phyloP scores from a whole-genome alignment of 2,329 filamentous ascomycete species.

The Harringtonia aguacate region DNA sequence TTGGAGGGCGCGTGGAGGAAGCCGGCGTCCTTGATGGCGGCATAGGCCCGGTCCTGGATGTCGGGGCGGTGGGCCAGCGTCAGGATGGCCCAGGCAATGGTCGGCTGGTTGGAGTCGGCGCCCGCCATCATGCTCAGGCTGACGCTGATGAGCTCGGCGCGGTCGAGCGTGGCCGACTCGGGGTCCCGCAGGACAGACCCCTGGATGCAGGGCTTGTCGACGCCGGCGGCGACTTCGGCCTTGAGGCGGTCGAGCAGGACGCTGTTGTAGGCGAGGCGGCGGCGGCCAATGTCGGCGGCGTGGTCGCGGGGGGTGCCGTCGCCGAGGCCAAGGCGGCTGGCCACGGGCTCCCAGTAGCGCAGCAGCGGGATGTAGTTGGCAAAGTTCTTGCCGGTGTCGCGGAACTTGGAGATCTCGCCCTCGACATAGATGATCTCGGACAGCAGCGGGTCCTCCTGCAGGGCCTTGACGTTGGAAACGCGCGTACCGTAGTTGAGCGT shows the following conservation, averaged over 20 bases:
- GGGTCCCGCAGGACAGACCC: slow-evolving; percentile 11
- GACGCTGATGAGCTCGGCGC: neutral
- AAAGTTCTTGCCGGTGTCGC: slow-evolving; percentile 59
- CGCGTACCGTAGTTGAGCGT: slow-evolving; percentile 13
- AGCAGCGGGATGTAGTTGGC: slow-evolving; percentile 52
- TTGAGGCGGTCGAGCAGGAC: slow-evolving; percentile 49
- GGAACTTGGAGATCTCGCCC: slow-evolving; percentile 60
- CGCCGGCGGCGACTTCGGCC: slow-evolving; percentile 14
- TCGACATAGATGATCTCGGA: slow-evolving; percentile 4
- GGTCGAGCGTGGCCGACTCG: neutral
- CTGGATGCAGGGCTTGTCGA: slow-evolving; percentile 15
- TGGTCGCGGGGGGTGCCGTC: slow-evolving; percentile 32
- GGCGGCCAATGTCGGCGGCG: slow-evolving; percentile 35
- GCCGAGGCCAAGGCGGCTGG: slow-evolving; percentile 12
- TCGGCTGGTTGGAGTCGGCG: neutral
- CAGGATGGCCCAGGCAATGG: slow-evolving; percentile 57
- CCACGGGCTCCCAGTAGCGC: slow-evolving; percentile 34
- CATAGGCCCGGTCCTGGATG: no score
- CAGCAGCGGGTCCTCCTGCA: slow-evolving; percentile 8
- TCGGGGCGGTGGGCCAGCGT: slow-evolving; percentile 51
- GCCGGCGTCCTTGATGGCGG: neutral
- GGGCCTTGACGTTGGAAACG: slow-evolving; percentile 7
- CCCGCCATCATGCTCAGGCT: slow-evolving; percentile 1
- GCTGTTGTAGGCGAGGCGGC: slow-evolving; percentile 38
- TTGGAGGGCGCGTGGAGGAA: neutral